phyloP scores from a whole-genome alignment of 176 grass and related monocot species.

The Pontederia crassipes region DNA sequence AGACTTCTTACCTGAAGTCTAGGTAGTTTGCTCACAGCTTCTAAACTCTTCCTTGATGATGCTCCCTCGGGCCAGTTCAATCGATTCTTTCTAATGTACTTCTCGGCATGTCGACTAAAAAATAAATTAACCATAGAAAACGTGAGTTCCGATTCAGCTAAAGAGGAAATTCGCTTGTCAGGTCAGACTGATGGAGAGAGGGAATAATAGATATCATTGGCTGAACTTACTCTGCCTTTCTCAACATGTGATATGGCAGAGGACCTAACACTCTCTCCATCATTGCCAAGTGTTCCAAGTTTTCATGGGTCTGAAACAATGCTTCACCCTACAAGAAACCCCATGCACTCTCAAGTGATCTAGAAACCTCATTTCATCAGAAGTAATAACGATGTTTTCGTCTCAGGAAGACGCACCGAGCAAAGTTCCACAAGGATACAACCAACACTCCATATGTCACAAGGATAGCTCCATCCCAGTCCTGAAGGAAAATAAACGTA shows the following conservation, averaged over 20 bases:
- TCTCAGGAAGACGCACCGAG: not conserved
- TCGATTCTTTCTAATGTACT: not conserved
- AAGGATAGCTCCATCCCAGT: slow-evolving; percentile 6
- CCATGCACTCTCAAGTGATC: not conserved
- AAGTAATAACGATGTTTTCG: too few species aligned
- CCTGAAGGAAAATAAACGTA: not conserved
- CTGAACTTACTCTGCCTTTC: slow-evolving; percentile 30
- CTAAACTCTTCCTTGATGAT: not conserved
- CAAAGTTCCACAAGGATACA: slow-evolving; percentile 9
- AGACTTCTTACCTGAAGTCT: not conserved
- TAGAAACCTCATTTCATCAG: too few species aligned
- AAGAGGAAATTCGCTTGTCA: not conserved
- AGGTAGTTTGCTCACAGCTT: not conserved
- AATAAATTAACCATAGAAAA: not conserved
- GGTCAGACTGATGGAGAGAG: not conserved
- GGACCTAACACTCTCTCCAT: slow-evolving; percentile 54
- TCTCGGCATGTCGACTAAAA: slow-evolving; percentile 1
- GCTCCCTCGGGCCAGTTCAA: slow-evolving; percentile 1
- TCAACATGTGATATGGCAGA: slow-evolving; percentile 44
- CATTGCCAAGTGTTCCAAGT: slow-evolving; percentile 61
- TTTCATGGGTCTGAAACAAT: slow-evolving; percentile 64
- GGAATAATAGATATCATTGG: not conserved
- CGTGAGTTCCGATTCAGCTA: too few species aligned
- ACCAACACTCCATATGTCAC: slow-evolving; percentile 7
- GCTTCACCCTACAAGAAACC: slow-evolving; percentile 34